A percentile compares a stretch with the other conserved stretches of the same genome.
Evolutionary conservation across 257 asterid species (phyloP).

Genomic region (Gynochthodes officinalis): DNA sequence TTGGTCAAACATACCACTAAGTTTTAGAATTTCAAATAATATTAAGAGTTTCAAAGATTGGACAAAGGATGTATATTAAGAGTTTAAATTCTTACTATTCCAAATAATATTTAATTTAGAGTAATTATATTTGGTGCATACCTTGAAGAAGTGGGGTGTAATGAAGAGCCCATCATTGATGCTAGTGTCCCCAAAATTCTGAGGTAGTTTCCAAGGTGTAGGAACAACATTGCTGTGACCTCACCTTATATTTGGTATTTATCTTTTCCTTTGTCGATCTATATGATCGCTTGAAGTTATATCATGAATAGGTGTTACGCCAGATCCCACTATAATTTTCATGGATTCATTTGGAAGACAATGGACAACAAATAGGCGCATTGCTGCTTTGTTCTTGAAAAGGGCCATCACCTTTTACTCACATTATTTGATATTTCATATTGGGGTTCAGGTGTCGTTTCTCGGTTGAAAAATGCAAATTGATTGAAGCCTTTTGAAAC

Average conservation of each 20-base stretch:
- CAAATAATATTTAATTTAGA: too few relatives aligned
- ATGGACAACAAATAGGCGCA: slow-evolving; percentile 3
- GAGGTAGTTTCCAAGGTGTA: slow-evolving; percentile 14
- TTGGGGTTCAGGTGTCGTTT: background rate
- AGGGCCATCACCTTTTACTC: background rate
- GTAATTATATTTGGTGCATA: too few relatives aligned
- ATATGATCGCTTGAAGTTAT: background rate
- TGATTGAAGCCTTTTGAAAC: background rate
- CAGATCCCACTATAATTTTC: slow-evolving; percentile 5
- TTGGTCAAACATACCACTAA: too few relatives aligned
- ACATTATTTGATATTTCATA: background rate
- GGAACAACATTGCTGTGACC: background rate
- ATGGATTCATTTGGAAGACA: background rate
- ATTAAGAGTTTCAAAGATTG: too few relatives aligned
- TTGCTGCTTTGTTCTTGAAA: background rate
- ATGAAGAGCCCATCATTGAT: background rate
- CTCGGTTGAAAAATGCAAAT: background rate
- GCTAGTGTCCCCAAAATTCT: background rate
- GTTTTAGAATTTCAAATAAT: too few relatives aligned
- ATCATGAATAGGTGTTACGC: background rate
- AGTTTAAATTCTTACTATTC: too few relatives aligned
- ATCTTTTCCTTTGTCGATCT: background rate
- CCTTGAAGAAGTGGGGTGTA: too few relatives aligned
- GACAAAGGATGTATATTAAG: too few relatives aligned
- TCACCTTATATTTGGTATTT: background rate